Base-by-base conservation (phyloP, 73 alveolate species). In the Effrenium voratum region DNA sequence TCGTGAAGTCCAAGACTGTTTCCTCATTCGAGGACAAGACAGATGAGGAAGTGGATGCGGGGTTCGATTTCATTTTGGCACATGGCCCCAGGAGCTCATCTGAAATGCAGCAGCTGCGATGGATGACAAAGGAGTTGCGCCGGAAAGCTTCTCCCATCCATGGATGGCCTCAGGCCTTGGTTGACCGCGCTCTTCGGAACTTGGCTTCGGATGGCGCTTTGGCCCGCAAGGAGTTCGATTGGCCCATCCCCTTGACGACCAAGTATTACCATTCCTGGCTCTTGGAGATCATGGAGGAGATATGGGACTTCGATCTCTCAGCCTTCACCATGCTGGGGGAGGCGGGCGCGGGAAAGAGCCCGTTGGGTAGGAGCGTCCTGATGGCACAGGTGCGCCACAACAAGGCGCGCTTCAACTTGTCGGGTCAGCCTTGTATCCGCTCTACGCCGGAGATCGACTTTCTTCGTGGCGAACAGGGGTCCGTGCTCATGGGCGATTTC, bases 311-410 rank as follows among this genome's bases (percentile, higher is more conserved):
- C 40, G 77, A 82, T 12, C 77, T 2, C 12, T 50, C 79, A 28
- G 92, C 92, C 34, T n/a, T 81, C 22, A n/a, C 28, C 59, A 34
- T 84, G 43, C 32, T 52, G 5, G 57, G 93, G 41, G 79, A 50
- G 40, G 52, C 79, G 5, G 93, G 93, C 8, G 30, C 52, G 8
- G 93, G 93, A 0, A 84, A 84, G 26, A 52, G 79, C 47, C 93
- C 93, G 2, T 26, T 84, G 1, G 93, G 93, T 5, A 16, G 93
- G 12, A 46, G 77, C 3, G 80, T 84, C 44, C 93, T 84, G 24
- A 36, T 84, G 57, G 76, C 93, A 5, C 93, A 82, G 40, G 75
- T n/a, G 4, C 75, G 93, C 41, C 76, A 50, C 93, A 82, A 52
- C 55, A 34, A 34, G 40, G 26, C 5, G 46, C 46, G 93, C 12